Evolutionary conservation across 495 filamentous ascomycete genomes (phyloP).

Genomic region (Aspergillus sparsus): DNA sequence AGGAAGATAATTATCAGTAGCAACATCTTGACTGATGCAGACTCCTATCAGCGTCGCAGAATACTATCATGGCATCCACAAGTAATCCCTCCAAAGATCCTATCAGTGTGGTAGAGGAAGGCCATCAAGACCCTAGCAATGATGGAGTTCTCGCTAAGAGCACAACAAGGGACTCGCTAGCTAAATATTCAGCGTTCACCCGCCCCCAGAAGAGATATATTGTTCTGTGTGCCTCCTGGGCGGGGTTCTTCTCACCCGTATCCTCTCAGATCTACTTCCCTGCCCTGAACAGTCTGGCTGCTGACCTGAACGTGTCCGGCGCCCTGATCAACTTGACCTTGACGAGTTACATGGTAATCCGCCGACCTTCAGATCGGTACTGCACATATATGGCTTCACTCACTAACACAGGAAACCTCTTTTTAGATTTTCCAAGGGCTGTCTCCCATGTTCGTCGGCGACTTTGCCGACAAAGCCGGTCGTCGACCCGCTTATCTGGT

Average conservation of each 20-base stretch:
- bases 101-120: background rate
- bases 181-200: conserved; percentile 16
- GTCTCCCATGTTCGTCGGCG: conserved; percentile 50
- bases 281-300: conserved; percentile 42
- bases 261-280: conserved; percentile 54
- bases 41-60: background rate
- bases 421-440: conserved; percentile 50
- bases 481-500: conserved; percentile 51
- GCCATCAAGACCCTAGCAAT: background rate
- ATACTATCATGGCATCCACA: background rate
- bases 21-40: background rate
- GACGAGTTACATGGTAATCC: conserved; percentile 50
- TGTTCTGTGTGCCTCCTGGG: conserved; percentile 33
- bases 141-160: background rate
- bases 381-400: background rate
- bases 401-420: background rate
- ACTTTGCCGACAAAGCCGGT: conserved; percentile 49
- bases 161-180: background rate
- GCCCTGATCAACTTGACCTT: conserved; percentile 52
- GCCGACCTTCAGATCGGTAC: background rate
- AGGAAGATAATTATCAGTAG: background rate
- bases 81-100: no score
- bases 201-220: conserved; percentile 18
- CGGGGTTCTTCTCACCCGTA: conserved; percentile 40
- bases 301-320: conserved; percentile 39